Conservation (phyloP, 257 asterid species). For the Solanum gracilifrons region DNA sequence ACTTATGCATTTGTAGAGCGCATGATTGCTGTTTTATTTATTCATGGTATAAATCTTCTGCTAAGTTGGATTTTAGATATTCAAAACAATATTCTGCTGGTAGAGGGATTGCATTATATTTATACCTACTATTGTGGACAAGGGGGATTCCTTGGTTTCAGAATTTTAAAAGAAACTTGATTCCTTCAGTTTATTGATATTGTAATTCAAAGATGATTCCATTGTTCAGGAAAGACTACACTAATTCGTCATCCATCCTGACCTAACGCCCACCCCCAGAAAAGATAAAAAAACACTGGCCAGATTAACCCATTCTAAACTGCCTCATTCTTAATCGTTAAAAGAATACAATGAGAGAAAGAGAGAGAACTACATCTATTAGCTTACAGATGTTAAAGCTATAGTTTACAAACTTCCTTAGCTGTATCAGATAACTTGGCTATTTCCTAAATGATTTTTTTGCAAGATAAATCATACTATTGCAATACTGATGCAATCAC, state of each 20-base stretch:
- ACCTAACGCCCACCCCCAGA: not conserved
- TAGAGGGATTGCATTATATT: not conserved
- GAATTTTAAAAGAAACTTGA: not conserved
- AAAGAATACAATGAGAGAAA: not conserved
- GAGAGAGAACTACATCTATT: not conserved
- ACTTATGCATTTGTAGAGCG: not conserved
- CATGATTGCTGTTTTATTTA: not conserved
- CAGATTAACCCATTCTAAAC: not conserved
- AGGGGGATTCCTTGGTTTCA: not conserved
- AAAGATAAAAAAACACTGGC: not conserved
- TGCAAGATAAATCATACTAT: not conserved
- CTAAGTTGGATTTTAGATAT: not conserved
- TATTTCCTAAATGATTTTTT: not conserved
- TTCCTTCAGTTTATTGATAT: not conserved
- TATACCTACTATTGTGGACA: not conserved
- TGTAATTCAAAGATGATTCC: not conserved
- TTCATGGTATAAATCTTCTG: not conserved
- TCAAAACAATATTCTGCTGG: not conserved
- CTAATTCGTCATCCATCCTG: not conserved
- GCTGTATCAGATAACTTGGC: not conserved
- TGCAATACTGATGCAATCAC: not conserved
- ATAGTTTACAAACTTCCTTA: not conserved
- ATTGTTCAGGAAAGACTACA: not conserved
- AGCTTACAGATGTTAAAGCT: not conserved
- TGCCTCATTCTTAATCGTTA: not conserved